Evolutionary conservation across 345 rosid species (phyloP).

Genomic region (Physaria fendleri): DNA sequence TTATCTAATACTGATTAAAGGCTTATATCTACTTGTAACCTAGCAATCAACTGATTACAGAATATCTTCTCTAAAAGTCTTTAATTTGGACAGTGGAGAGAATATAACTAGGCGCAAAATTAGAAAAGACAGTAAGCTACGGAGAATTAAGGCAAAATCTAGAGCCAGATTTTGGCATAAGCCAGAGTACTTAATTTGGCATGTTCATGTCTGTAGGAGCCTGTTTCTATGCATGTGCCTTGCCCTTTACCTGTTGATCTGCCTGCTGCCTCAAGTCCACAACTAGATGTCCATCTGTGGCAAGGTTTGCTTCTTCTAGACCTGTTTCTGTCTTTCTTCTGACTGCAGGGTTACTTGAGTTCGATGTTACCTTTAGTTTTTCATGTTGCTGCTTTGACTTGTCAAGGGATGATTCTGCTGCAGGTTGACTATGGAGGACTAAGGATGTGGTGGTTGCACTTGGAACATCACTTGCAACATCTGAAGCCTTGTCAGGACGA

Average conservation of each 20-base stretch:
- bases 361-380: slow-evolving; percentile 41
- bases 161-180: slow-evolving; percentile 3
- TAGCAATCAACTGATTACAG: too few species aligned
- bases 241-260: background rate
- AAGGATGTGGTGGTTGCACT: slow-evolving; percentile 31
- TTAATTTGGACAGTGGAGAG: too few species aligned
- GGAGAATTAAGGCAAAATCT: slow-evolving; percentile 1
- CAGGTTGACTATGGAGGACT: slow-evolving; percentile 37
- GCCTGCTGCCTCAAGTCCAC: slow-evolving; percentile 7
- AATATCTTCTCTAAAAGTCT: too few species aligned
- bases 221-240: background rate
- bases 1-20: too few species aligned
- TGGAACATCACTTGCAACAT: slow-evolving; percentile 33
- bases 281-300: slow-evolving; percentile 27
- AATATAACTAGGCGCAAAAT: slow-evolving; percentile 1
- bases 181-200: slow-evolving; percentile 6
- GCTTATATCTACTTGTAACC: too few species aligned
- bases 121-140: background rate
- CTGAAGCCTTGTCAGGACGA: slow-evolving; percentile 37
- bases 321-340: slow-evolving; percentile 56
- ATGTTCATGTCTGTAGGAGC: slow-evolving; percentile 13
- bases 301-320: slow-evolving; percentile 35
- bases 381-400: slow-evolving; percentile 42
- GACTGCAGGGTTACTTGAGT: slow-evolving; percentile 33
- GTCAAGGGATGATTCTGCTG: slow-evolving; percentile 34